Evolutionary conservation across 208 protist genomes (phyloP).

Genomic region (Acanthamoeba lenticulata): DNA sequence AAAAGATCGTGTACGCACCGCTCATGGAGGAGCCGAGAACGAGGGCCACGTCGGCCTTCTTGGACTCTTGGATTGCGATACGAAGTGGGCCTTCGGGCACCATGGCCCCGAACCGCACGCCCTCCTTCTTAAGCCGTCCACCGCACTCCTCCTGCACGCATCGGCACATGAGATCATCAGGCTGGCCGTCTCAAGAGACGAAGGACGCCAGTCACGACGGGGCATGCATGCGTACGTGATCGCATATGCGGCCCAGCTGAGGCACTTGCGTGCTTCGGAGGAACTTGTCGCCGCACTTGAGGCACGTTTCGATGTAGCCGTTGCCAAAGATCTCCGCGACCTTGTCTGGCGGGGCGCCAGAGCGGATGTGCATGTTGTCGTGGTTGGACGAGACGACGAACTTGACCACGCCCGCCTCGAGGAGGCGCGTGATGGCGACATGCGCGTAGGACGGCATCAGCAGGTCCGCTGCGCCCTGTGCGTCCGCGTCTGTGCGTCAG

Average conservation of each 20-base stretch:
- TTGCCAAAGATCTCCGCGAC: constrained; percentile 22
- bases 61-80: neutral
- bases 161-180: neutral
- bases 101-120: neutral
- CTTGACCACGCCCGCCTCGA: neutral
- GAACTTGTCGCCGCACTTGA: constrained; percentile 32
- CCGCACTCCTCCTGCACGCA: neutral
- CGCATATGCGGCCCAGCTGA: neutral
- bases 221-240: neutral
- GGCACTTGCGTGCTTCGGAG: neutral
- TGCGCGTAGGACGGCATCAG: neutral
- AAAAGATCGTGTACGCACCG: neutral
- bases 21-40: neutral
- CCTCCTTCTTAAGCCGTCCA: neutral
- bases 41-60: neutral
- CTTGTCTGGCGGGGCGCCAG: neutral
- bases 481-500: too few species aligned
- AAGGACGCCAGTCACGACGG: too few species aligned
- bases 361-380: constrained; percentile 24
- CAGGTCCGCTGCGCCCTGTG: neutral
- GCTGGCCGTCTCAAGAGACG: too few species aligned
- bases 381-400: constrained; percentile 33
- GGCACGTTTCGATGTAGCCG: neutral
- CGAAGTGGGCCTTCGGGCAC: neutral
- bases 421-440: neutral